Conservation (phyloP, 2,329 filamentous ascomycete genomes). For the Plenodomus biglobosus region DNA sequence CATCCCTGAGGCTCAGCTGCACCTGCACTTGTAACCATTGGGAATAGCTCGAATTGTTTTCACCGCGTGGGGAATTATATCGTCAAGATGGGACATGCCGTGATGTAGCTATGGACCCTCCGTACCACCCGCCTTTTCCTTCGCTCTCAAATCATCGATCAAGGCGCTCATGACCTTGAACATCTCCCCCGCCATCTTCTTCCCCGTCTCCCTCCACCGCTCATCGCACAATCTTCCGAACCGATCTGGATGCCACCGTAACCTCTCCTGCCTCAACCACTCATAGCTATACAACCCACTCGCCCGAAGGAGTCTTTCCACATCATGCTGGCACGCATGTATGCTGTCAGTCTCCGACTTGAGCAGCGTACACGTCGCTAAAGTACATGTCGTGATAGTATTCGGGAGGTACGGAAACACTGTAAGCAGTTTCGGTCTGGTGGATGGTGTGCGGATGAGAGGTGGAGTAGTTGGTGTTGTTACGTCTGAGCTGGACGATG, state of each 20-base stretch:
- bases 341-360: slow-evolving; percentile 27
- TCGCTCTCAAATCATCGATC: slow-evolving; percentile 26
- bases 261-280: slow-evolving; percentile 39
- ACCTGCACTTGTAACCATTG: too few relatives aligned
- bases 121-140: neutral
- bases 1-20: too few relatives aligned
- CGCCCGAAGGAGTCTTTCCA: slow-evolving; percentile 34
- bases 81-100: too few relatives aligned
- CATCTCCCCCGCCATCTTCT: slow-evolving; percentile 40
- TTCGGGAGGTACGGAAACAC: slow-evolving; percentile 36
- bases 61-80: too few relatives aligned
- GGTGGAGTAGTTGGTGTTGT: slow-evolving; percentile 27
- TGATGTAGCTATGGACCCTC: neutral
- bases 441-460: slow-evolving; percentile 37
- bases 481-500: slow-evolving; percentile 19
- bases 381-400: slow-evolving; percentile 23
- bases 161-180: slow-evolving; percentile 40
- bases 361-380: slow-evolving; percentile 23
- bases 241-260: slow-evolving; percentile 43
- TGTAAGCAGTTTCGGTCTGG: slow-evolving; percentile 23
- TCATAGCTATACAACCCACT: slow-evolving; percentile 41
- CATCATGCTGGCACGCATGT: slow-evolving; percentile 40
- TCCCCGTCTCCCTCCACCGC: slow-evolving; percentile 34
- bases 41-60: too few relatives aligned
- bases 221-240: slow-evolving; percentile 40